A percentile compares a stretch with the other conserved stretches of the same genome.
These are phyloP conservation scores for Carnegiea gigantea DNA, from an alignment of 179 eudicot species.

Conservation along the genomic window DNA sequence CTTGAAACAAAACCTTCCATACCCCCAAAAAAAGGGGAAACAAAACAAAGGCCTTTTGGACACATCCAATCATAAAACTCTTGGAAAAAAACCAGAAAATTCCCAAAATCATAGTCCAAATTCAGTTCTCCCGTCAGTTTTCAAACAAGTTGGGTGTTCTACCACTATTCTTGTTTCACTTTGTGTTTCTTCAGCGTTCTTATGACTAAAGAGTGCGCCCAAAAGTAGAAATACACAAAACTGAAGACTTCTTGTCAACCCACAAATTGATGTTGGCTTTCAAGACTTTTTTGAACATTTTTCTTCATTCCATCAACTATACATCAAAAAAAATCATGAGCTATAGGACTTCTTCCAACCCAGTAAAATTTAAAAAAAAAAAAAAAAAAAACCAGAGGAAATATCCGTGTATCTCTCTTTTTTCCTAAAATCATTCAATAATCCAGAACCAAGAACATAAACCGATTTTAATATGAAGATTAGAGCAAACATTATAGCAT, in stretches of 20 bases:
- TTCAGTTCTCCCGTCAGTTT: background rate
- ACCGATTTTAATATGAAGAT: conserved; percentile 14
- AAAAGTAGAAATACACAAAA: background rate
- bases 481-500: background rate
- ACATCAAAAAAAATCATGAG: background rate
- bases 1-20: too few species aligned
- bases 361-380: background rate
- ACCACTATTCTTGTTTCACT: conserved; percentile 1
- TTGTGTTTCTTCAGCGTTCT: background rate
- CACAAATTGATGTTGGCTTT: conserved; percentile 3
- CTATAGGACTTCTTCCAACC: background rate
- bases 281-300: background rate
- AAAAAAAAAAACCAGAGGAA: background rate
- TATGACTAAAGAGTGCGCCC: background rate
- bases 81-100: background rate
- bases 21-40: too few species aligned
- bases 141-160: background rate
- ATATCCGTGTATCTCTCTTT: background rate
- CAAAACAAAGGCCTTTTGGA: background rate
- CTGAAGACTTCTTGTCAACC: conserved; percentile 3
- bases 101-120: background rate
- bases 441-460: conserved; percentile 14
- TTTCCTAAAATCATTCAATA: conserved; percentile 15
- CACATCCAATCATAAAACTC: background rate
- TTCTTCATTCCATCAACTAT: background rate